Base-by-base conservation (phyloP, 768 basidiomycete species). In the Mycena galopus region DNA sequence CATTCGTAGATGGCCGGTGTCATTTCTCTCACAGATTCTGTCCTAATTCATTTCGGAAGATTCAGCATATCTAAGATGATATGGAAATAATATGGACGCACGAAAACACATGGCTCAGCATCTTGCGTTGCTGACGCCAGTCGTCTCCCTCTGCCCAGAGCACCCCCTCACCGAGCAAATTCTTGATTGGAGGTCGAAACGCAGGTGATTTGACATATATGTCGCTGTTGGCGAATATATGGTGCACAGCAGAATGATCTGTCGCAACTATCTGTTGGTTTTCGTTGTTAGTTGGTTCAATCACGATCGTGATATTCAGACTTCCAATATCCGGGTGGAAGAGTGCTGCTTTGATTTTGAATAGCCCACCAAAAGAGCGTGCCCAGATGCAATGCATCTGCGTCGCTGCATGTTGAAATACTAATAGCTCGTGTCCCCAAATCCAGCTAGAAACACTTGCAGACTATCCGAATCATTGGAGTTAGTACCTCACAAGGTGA, bases 101-200 rank as follows among this genome's bases (percentile, higher is more conserved):
- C 82, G 83, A 79, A 75, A 84, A 83, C 7, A 81, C 83, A 19
- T 81, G 79, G 39, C 79, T 72, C 21, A 84, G 57, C 23, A 84
- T 76, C 65, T 77, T 80, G 47, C 83, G 79, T 68, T 81, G 79
- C 23, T 62, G 67, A 64, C 76, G 80, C 75, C 84, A 84, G 39
- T 84, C 83, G 17, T 78, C 79, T 19, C 82, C 83, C 73, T 85
- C 82, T 4, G 82, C 82, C 83, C 83, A 85, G 11, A 81, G 80
- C 23, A 85, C 61, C 10, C 82, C 81, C 25, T 73, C 75, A 8
- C 84, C 84, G 2, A 84, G 59, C 5, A 84, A 55, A n/a, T 81
- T 81, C 25, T 74, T 77, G 51, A 83, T 78, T 7, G 79, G 77
- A 1, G 83, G 82, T 1, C 80, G 77, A 68, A 83, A 81, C 1